Conservation (phyloP, 495 filamentous ascomycete species). For the Darksidea phi region DNA sequence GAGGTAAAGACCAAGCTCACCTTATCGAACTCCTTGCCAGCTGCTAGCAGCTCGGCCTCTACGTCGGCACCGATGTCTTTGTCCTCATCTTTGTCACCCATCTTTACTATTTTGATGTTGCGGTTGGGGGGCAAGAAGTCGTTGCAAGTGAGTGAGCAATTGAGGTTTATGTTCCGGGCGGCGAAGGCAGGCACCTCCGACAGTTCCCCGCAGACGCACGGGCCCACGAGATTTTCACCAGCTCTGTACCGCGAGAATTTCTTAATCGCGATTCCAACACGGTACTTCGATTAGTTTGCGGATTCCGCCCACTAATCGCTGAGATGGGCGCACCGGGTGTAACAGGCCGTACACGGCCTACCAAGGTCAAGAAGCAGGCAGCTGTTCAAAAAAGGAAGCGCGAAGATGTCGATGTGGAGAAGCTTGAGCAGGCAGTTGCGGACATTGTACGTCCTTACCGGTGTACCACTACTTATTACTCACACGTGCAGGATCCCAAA, state of each 20-base stretch:
- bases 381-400: constrained; percentile 64
- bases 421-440: constrained; percentile 52
- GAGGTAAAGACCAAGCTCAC: constrained; percentile 44
- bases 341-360: constrained; percentile 40
- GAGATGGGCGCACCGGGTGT: constrained; percentile 33
- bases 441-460: constrained; percentile 45
- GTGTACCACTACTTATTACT: constrained; percentile 8
- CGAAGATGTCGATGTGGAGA: constrained; percentile 58
- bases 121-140: not conserved
- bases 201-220: constrained; percentile 13
- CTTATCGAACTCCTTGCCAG: constrained; percentile 88
- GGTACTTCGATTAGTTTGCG: not conserved
- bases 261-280: not conserved
- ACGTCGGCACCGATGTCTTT: constrained; percentile 74
- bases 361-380: constrained; percentile 44
- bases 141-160: not conserved
- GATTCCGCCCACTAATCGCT: not conserved
- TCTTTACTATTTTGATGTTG: not conserved
- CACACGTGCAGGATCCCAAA: constrained; percentile 37
- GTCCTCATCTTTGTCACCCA: constrained; percentile 37
- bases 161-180: no score
- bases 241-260: constrained; percentile 13
- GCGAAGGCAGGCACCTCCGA: no score
- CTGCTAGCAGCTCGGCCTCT: constrained; percentile 78
- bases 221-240: constrained; percentile 10